Percentiles rank a stretch among this genome's conserved stretches.
phyloP scores from a whole-genome alignment of 805 yeast genomes.

The Spathaspora arborariae region DNA sequence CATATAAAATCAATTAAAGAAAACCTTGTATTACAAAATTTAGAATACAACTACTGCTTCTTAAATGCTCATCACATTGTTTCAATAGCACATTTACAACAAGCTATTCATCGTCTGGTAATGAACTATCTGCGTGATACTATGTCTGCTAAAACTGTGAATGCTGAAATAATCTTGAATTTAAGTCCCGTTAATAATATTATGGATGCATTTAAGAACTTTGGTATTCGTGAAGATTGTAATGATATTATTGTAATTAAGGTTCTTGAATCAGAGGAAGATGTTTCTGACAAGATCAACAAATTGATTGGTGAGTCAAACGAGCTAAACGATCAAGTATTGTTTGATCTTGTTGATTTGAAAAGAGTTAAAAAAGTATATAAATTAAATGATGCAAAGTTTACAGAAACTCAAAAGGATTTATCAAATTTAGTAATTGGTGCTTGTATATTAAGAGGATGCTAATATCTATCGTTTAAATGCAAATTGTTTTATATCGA shows the following conservation, averaged over 20 bases:
- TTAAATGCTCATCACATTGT: conserved; percentile 56
- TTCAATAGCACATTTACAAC: conserved; percentile 57
- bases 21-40: conserved; percentile 42
- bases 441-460: conserved; percentile 48
- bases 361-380: conserved; percentile 32
- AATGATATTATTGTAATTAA: conserved; percentile 49
- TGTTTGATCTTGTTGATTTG: conserved; percentile 19
- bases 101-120: conserved; percentile 59
- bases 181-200: conserved; percentile 70
- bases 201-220: conserved; percentile 64
- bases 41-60: conserved; percentile 57
- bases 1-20: conserved; percentile 38
- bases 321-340: conserved; percentile 21
- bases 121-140: conserved; percentile 44
- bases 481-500: conserved; percentile 10
- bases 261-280: conserved; percentile 24
- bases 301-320: conserved; percentile 2
- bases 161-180: conserved; percentile 68
- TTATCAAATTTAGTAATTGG: conserved; percentile 44
- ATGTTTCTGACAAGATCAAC: conserved; percentile 23
- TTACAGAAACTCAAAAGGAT: conserved; percentile 16
- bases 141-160: conserved; percentile 60
- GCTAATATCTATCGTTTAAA: conserved; percentile 10
- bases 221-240: conserved; percentile 59
- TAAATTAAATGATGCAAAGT: conserved; percentile 31